Conservation (phyloP, 2,329 filamentous ascomycete genomes). For the Aureobasidium sp. region DNA sequence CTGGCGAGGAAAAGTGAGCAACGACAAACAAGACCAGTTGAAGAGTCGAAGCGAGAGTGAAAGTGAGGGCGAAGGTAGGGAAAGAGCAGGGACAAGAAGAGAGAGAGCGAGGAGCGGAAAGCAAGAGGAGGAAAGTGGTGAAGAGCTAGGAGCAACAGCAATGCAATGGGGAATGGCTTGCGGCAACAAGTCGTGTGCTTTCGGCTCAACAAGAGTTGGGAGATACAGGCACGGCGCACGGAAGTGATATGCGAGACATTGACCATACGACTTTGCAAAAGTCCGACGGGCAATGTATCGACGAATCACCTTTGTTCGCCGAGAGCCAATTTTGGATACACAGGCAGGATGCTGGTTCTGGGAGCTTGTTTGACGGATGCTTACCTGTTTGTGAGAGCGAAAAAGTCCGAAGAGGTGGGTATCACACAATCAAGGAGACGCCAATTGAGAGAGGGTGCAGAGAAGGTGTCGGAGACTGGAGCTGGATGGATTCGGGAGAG, state of each 20-base stretch:
- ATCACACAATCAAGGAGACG: conserved; percentile 11
- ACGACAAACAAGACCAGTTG: neutral
- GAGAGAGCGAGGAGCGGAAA: neutral
- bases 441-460: conserved; percentile 2
- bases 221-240: conserved; percentile 6
- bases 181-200: conserved; percentile 8
- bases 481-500: conserved; percentile 6
- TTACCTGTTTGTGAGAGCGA: conserved; percentile 6
- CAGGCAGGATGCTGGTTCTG: neutral
- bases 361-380: conserved; percentile 5
- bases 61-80: neutral
- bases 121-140: conserved; percentile 9
- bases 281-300: conserved; percentile 10
- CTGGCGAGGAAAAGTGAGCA: conserved; percentile 6
- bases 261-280: conserved; percentile 1
- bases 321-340: conserved; percentile 12
- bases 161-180: conserved; percentile 6
- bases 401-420: conserved; percentile 10
- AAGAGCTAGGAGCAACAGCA: conserved; percentile 9
- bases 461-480: conserved; percentile 5
- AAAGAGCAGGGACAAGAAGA: conserved; percentile 5
- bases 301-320: conserved; percentile 3
- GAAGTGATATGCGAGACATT: conserved; percentile 10
- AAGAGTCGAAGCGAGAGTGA: neutral
- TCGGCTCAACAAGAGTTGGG: conserved; percentile 14